Conservation (phyloP, 1,139 yeast species). For the Torulaspora globosa region DNA sequence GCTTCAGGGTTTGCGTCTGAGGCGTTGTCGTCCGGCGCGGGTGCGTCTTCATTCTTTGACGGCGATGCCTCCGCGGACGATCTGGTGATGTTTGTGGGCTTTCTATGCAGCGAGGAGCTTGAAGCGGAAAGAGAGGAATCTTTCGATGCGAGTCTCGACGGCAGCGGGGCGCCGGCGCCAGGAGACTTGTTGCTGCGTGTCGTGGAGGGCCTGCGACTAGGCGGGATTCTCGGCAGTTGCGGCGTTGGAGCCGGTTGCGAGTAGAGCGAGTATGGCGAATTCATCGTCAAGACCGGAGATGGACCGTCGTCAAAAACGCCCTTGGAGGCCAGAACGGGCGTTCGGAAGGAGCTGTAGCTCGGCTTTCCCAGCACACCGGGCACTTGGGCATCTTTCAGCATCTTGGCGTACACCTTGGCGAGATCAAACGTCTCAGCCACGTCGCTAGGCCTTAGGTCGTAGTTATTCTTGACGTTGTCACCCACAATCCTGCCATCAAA, state of each 20-base stretch:
- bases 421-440: slow-evolving; percentile 51
- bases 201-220: slow-evolving; percentile 20
- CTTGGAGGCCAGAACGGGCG: slow-evolving; percentile 20
- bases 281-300: slow-evolving; percentile 28
- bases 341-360: slow-evolving; percentile 21
- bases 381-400: slow-evolving; percentile 18
- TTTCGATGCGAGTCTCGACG: slow-evolving; percentile 14
- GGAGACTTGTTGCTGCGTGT: slow-evolving; percentile 14
- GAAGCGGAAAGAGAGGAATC: slow-evolving; percentile 14
- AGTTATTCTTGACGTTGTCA: slow-evolving; percentile 48
- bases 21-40: not conserved
- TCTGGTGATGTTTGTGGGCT: slow-evolving; percentile 9
- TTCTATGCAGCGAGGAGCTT: slow-evolving; percentile 10
- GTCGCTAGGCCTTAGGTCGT: slow-evolving; percentile 69
- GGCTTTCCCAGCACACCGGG: slow-evolving; percentile 17
- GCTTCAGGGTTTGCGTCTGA: not conserved
- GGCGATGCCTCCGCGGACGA: slow-evolving; percentile 14
- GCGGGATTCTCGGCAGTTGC: slow-evolving; percentile 22
- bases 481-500: slow-evolving; percentile 45
- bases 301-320: slow-evolving; percentile 31
- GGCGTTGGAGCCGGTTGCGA: slow-evolving; percentile 20
- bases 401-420: slow-evolving; percentile 35
- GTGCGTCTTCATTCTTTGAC: slow-evolving; percentile 3
- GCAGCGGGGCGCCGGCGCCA: slow-evolving; percentile 8
- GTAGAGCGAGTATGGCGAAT: slow-evolving; percentile 24